A percentile compares a stretch with the other conserved stretches of the same genome.
Evolutionary conservation across 208 protist genomes (phyloP).

Genomic region (Leishmania arabica): DNA sequence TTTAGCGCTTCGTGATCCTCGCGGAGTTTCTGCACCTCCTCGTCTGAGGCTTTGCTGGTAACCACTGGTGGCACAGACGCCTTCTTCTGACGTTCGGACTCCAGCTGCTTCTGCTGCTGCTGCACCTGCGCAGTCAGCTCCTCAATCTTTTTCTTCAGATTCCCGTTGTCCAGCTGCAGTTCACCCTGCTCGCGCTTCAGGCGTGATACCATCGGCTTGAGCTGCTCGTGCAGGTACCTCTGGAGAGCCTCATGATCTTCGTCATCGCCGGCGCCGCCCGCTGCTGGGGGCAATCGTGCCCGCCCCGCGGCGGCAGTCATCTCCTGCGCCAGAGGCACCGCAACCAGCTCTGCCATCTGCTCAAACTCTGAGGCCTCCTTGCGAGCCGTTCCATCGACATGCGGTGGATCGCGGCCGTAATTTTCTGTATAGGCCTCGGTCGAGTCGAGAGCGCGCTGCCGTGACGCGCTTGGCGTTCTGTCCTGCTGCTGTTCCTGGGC

Average conservation of each 20-base stretch:
- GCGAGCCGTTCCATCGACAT: slow-evolving; percentile 9
- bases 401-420: slow-evolving; percentile 7
- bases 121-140: slow-evolving; percentile 19
- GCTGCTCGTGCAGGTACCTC: slow-evolving; percentile 12
- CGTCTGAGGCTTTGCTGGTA: neutral
- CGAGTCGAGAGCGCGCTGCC: neutral
- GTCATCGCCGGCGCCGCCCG: neutral
- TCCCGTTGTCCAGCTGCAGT: slow-evolving; percentile 30
- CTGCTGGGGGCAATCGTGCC: neutral
- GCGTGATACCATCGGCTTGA: slow-evolving; percentile 17
- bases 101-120: slow-evolving; percentile 14
- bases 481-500: slow-evolving; percentile 3
- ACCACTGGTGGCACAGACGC: neutral
- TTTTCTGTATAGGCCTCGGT: neutral
- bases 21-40: neutral
- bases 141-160: slow-evolving; percentile 13
- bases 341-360: slow-evolving; percentile 13
- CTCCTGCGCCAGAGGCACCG: slow-evolving; percentile 15
- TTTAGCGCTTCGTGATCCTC: slow-evolving; percentile 35
- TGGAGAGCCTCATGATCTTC: slow-evolving; percentile 12
- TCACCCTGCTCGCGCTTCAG: slow-evolving; percentile 32
- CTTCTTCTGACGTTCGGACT: neutral
- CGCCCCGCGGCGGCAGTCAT: slow-evolving; percentile 13
- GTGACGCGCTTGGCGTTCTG: slow-evolving; percentile 2
- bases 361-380: slow-evolving; percentile 9